Evolutionary conservation across 176 grass and related monocot genomes (phyloP).

Genomic region (Avena insularis): DNA sequence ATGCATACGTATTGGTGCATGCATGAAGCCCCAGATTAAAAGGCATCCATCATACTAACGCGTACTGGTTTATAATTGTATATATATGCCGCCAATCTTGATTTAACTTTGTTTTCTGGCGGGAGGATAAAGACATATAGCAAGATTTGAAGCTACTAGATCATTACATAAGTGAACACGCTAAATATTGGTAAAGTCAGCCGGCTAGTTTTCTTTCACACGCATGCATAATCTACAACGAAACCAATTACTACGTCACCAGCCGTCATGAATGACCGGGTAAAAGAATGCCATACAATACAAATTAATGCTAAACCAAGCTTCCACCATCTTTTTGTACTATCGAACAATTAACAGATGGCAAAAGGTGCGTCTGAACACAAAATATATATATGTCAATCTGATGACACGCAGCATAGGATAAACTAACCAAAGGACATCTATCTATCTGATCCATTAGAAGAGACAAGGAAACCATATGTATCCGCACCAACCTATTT

Average conservation of each 20-base stretch:
- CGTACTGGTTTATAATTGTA: not conserved
- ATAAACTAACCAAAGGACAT: not conserved
- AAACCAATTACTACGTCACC: not conserved
- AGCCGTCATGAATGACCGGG: conserved; percentile 8
- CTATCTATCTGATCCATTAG: not conserved
- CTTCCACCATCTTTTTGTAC: too few relatives aligned
- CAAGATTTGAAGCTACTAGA: not conserved
- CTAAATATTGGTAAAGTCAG: not conserved
- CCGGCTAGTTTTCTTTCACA: not conserved
- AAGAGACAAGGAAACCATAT: not conserved
- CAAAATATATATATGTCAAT: not conserved
- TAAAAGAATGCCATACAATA: not conserved
- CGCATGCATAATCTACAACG: not conserved
- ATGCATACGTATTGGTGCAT: not conserved
- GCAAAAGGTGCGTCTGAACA: not conserved
- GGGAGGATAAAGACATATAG: not conserved
- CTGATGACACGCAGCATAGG: not conserved
- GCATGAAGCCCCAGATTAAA: not conserved
- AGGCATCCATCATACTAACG: not conserved
- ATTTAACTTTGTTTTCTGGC: not conserved
- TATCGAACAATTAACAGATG: too few relatives aligned
- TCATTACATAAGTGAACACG: not conserved
- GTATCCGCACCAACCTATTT: not conserved
- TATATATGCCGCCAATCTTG: conserved; percentile 25
- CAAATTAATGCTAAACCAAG: too few relatives aligned